Evolutionary conservation across 202 grass and related monocot genomes (phyloP).

Genomic region (Eragrostis tef): DNA sequence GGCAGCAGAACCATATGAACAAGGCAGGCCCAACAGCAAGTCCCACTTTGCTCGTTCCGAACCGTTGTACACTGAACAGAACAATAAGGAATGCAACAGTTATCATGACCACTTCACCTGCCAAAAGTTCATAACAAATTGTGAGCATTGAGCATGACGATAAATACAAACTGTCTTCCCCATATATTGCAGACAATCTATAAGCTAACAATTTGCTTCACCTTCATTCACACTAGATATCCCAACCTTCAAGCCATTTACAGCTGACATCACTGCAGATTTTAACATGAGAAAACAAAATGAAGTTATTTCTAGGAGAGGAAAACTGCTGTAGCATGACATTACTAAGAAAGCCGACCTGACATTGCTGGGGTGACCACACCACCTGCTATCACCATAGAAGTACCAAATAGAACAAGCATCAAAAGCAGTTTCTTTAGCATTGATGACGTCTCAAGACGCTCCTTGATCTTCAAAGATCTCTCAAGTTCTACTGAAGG

Average conservation of each 20-base stretch:
- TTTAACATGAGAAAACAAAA: conserved; percentile 39
- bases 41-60: conserved; percentile 91
- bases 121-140: conserved; percentile 45
- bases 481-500: conserved; percentile 94
- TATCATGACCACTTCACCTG: conserved; percentile 98
- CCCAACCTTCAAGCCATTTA: conserved; percentile 93
- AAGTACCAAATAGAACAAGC: conserved; percentile 96
- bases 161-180: not conserved
- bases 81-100: conserved; percentile 82
- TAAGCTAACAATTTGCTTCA: conserved; percentile 38
- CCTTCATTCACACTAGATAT: conserved; percentile 90
- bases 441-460: conserved; percentile 76
- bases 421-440: conserved; percentile 91
- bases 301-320: conserved; percentile 30
- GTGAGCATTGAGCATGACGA: conserved; percentile 20
- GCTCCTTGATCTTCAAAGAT: conserved; percentile 88
- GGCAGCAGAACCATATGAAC: conserved; percentile 96
- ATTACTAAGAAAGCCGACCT: conserved; percentile 55
- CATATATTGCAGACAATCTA: conserved; percentile 22
- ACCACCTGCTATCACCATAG: conserved; percentile 91
- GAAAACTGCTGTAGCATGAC: conserved; percentile 25
- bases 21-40: conserved; percentile 80
- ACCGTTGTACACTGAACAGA: conserved; percentile 88
- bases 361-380: conserved; percentile 93
- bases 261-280: conserved; percentile 92